Conservation (phyloP, 2,329 filamentous ascomycete genomes). For the Penicillium sp. region DNA sequence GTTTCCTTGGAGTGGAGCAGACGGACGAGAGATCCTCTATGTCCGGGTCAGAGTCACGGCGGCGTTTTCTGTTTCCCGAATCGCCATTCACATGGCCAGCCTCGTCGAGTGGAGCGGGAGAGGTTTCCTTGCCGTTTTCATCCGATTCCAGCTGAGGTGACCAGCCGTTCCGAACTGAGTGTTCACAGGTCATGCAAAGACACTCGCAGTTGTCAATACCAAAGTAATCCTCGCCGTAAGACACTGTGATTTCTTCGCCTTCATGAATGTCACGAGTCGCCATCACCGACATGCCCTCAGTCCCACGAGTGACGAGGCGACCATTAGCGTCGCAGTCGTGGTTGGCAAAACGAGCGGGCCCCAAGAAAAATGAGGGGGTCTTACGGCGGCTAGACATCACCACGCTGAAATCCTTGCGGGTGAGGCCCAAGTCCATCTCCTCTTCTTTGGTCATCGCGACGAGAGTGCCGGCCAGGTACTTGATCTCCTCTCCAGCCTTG, state of each 20-base stretch:
- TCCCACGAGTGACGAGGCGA: slow-evolving; percentile 77
- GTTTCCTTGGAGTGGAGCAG: slow-evolving; percentile 38
- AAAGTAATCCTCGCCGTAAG: slow-evolving; percentile 95
- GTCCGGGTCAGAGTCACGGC: slow-evolving; percentile 33
- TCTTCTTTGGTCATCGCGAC: slow-evolving; percentile 92
- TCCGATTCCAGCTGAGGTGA: slow-evolving; percentile 52
- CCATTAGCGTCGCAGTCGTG: slow-evolving; percentile 96
- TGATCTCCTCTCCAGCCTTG: slow-evolving; percentile 80
- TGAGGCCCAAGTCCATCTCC: slow-evolving; percentile 76
- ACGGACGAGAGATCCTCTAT: slow-evolving; percentile 27
- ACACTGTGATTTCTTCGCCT: slow-evolving; percentile 95
- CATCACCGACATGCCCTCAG: slow-evolving; percentile 87
- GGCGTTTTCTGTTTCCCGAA: slow-evolving; percentile 35
- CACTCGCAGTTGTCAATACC: slow-evolving; percentile 94
- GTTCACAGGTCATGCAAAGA: slow-evolving; percentile 85
- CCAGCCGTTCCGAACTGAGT: slow-evolving; percentile 79
- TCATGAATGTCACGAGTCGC: slow-evolving; percentile 78
- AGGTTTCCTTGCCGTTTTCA: slow-evolving; percentile 39
- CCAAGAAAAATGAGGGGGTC: slow-evolving; percentile 87
- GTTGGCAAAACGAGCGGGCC: slow-evolving; percentile 93
- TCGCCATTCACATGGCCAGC: slow-evolving; percentile 20
- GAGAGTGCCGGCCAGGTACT: slow-evolving; percentile 87
- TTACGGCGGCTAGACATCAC: slow-evolving; percentile 93
- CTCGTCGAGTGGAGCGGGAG: slow-evolving; percentile 36
- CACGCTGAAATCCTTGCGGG: slow-evolving; percentile 93